Base-by-base conservation (phyloP, 2,329 filamentous ascomycete species). In the Penicillium brasilianum region DNA sequence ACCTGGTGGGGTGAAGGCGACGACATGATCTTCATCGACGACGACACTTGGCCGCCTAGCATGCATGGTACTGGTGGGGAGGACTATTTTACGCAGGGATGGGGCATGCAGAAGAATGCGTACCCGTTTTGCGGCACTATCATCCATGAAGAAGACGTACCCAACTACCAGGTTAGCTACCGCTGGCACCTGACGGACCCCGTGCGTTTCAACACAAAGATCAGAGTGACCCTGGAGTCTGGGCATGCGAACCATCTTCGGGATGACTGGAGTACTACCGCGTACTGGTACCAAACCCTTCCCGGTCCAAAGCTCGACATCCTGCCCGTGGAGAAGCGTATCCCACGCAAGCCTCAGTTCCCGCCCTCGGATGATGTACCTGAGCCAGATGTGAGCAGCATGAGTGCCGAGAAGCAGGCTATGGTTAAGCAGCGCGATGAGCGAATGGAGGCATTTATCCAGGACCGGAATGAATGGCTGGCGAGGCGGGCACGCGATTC, bases 1-100 rank as follows among this genome's bases (percentile, higher is more conserved):
- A 75, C 73, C 4, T 76, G 73, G 73, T 76, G 73, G 73, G 73
- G 73, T 7, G 73, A 76, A 46, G 73, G 73, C 57, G 73, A 76
- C 59, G 73, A 74, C 52, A 74, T 76, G 71, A 74, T 76, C 62
- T 76, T 70, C 51, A 74, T 76, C 58, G 73, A 76, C 63, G 72
- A 76, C 57, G 73, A 76, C 55, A 72, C 69, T 8, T 76, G 74
- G 74, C 73, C 73, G 9, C 74, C 74, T 1, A 70, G 66, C 28
- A 71, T 76, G 68, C 73, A 76, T 50, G 74, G 74, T 49, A 76
- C 74, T 10, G 74, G 74, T 9, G 71, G 66, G 20, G 74, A 75
- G 43, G 74, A 76, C 60, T 76, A 76, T 61, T 75, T 76, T 41
- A 63, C 58, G 8, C 73, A 76, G 55, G 74, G 74, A 9, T 76